phyloP scores from a whole-genome alignment of 1,284 basidiomycete genomes.

The Malassezia vespertilionis region DNA sequence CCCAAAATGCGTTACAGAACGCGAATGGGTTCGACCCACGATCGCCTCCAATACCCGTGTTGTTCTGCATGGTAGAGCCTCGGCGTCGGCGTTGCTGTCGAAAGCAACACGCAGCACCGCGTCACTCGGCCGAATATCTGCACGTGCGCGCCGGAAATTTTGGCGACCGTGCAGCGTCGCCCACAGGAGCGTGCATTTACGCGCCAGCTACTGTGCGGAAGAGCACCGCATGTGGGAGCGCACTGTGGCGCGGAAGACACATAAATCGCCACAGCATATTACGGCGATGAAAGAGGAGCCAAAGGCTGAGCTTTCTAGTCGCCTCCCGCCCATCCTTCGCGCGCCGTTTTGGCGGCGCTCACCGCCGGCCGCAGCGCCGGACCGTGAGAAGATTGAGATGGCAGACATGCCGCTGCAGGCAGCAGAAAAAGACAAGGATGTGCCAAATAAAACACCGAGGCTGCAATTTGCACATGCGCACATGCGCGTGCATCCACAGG shows the following conservation, averaged over 20 bases:
- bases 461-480: slow-evolving; percentile 41
- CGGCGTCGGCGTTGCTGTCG: too few species aligned
- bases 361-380: background rate
- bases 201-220: too few species aligned
- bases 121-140: too few species aligned
- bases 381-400: background rate
- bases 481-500: slow-evolving; percentile 29
- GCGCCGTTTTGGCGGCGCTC: too few species aligned
- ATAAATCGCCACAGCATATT: too few species aligned
- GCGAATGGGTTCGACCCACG: slow-evolving; percentile 49
- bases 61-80: slow-evolving; percentile 9
- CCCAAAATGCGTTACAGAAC: slow-evolving; percentile 96
- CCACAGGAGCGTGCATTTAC: too few species aligned
- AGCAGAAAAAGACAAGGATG: background rate
- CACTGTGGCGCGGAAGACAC: too few species aligned
- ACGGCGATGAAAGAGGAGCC: too few species aligned
- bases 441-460: slow-evolving; percentile 13
- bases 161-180: too few species aligned
- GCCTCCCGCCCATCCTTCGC: background rate
- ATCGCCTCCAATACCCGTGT: slow-evolving; percentile 4
- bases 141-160: too few species aligned
- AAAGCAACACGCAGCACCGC: too few species aligned
- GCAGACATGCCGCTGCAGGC: background rate
- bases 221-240: too few species aligned
- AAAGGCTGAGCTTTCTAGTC: background rate